Conservation (phyloP, 768 basidiomycete species). For the Pilatotrama ljubarskyi region DNA sequence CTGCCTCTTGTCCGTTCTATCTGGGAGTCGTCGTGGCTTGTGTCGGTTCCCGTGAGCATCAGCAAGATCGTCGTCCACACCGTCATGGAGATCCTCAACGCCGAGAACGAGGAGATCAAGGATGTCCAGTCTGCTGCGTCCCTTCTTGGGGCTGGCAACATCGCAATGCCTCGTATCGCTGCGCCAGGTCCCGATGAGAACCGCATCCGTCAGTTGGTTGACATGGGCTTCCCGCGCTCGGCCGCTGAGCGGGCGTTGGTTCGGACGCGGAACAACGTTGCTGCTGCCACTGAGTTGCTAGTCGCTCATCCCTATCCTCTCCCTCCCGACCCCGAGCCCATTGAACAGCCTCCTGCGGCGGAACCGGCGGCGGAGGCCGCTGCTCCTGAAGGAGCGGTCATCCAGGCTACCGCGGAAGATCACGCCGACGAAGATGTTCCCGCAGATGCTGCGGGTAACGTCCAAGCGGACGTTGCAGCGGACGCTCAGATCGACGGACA, state of each 20-base stretch:
- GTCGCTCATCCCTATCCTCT: constrained; percentile 80
- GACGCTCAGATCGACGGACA: not conserved
- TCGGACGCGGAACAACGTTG: constrained; percentile 87
- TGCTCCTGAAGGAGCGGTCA: constrained; percentile 12
- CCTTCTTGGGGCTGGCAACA: constrained; percentile 33
- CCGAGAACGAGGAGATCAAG: constrained; percentile 75
- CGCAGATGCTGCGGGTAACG: constrained; percentile 29
- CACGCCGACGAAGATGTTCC: constrained; percentile 21
- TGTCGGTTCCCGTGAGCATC: constrained; percentile 70
- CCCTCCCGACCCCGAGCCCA: constrained; percentile 61
- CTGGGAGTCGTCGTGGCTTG: constrained; percentile 87
- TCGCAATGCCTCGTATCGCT: constrained; percentile 35
- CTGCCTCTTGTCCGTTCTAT: constrained; percentile 66
- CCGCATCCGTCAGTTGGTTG: constrained; percentile 79
- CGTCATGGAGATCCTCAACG: constrained; percentile 78
- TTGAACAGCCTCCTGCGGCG: constrained; percentile 27
- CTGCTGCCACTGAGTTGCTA: constrained; percentile 84
- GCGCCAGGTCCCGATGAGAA: constrained; percentile 64
- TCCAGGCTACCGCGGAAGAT: not conserved
- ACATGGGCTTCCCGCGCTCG: constrained; percentile 96
- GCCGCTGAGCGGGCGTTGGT: constrained; percentile 82
- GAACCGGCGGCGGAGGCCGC: constrained; percentile 18
- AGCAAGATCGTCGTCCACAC: constrained; percentile 74
- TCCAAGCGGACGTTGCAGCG: not conserved
- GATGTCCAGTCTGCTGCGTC: constrained; percentile 42